A percentile compares a stretch with the other conserved stretches of the same genome.
These are phyloP conservation scores for Primulina tabacum DNA, from an alignment of 257 asterid genomes.

Conservation along the genomic window DNA sequence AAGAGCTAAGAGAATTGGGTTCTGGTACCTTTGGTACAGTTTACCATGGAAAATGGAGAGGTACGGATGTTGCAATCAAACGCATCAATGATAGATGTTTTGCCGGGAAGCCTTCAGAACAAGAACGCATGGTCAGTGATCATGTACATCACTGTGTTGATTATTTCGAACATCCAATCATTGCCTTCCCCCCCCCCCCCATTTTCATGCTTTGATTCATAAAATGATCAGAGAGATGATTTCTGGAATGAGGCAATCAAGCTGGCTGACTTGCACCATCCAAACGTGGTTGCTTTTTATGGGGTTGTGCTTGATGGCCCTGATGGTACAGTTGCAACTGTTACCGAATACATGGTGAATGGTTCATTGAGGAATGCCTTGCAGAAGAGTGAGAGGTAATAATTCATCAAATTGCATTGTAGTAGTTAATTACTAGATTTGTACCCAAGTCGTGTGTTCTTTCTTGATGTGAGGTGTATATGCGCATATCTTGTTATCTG, in stretches of 20 bases:
- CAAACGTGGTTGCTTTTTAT: constrained; percentile 95
- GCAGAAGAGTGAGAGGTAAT: constrained; percentile 88
- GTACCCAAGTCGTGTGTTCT: not conserved
- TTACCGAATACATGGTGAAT: constrained; percentile 96
- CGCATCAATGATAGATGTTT: constrained; percentile 93
- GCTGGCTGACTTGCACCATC: constrained; percentile 98
- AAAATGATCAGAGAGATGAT: constrained; percentile 69
- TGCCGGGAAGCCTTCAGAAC: constrained; percentile 94
- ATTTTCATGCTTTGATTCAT: constrained; percentile 14
- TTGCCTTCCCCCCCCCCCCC: not conserved
- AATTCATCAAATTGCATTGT: not conserved
- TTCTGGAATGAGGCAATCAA: constrained; percentile 99
- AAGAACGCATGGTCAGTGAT: constrained; percentile 87
- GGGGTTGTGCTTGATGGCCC: constrained; percentile 98
- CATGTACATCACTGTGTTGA: constrained; percentile 21
- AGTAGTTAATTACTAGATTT: not conserved
- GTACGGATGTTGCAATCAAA: constrained; percentile 95
- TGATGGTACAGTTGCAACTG: constrained; percentile 93
- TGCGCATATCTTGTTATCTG: not conserved
- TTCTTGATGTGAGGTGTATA: constrained; percentile 4
- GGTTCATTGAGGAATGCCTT: constrained; percentile 90
- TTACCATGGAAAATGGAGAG: constrained; percentile 99
- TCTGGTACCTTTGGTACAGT: constrained; percentile 99
- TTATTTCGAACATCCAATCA: not conserved
- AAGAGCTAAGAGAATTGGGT: constrained; percentile 92